Percentiles rank a stretch among this genome's conserved stretches.
phyloP scores from a whole-genome alignment of 2,329 filamentous ascomycete genomes.

The Apiospora rasikravindrae region DNA sequence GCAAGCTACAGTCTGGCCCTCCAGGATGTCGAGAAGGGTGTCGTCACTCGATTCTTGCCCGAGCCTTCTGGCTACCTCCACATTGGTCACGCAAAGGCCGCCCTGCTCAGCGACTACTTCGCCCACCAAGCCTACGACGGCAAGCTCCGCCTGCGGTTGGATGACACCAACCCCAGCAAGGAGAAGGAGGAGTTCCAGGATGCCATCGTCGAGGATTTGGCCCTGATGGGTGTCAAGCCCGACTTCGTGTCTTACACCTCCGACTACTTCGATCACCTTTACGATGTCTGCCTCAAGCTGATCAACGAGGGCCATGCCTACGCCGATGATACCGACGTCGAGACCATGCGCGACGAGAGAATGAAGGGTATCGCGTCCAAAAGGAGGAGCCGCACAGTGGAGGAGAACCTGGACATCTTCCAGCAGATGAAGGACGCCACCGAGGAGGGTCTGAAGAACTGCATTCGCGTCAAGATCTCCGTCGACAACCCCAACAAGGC shows the following conservation, averaged over 20 bases:
- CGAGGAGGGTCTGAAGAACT: constrained; percentile 81
- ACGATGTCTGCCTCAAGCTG: constrained; percentile 82
- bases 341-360: constrained; percentile 84
- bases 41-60: constrained; percentile 90
- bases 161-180: constrained; percentile 97
- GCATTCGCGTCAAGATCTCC: constrained; percentile 93
- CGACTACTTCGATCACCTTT: constrained; percentile 93
- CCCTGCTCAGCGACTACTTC: constrained; percentile 94
- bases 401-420: constrained; percentile 86
- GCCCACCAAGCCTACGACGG: constrained; percentile 92
- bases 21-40: constrained; percentile 82
- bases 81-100: constrained; percentile 94
- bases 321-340: constrained; percentile 90
- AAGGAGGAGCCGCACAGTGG: constrained; percentile 76
- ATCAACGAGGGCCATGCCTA: constrained; percentile 90
- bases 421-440: constrained; percentile 92
- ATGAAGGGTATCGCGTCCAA: constrained; percentile 83
- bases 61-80: constrained; percentile 96
- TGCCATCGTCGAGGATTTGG: constrained; percentile 88
- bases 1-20: constrained; percentile 90
- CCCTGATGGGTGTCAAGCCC: constrained; percentile 88
- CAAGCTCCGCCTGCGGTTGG: constrained; percentile 88
- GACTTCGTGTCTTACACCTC: constrained; percentile 89
- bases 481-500: constrained; percentile 93
- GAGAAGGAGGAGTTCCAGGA: constrained; percentile 98